A percentile compares a stretch with the other conserved stretches of the same genome.
Conservation (phyloP, 345 rosid genomes). For the Eucalyptus polybractea region DNA sequence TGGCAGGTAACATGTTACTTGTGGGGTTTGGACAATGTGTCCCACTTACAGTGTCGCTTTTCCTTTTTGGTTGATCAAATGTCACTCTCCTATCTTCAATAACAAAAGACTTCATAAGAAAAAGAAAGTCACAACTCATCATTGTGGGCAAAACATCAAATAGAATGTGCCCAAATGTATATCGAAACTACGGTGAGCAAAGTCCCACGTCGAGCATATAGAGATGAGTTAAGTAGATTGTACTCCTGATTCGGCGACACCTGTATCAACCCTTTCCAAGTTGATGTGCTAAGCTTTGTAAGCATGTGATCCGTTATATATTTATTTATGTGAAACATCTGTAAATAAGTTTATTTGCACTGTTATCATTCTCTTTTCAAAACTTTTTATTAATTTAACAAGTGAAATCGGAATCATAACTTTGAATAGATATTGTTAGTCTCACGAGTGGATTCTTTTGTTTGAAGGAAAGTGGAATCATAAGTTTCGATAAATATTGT, state of each 20-base stretch:
- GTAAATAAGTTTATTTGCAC: not conserved
- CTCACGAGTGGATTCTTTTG: not conserved
- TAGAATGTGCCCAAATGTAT: not conserved
- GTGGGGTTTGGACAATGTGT: not conserved
- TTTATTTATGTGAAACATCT: not conserved
- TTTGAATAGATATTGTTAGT: not conserved
- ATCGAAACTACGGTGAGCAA: not conserved
- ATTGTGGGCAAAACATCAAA: not conserved
- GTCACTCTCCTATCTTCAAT: not conserved
- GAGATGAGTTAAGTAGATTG: not conserved
- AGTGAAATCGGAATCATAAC: not conserved
- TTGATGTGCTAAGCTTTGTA: not conserved
- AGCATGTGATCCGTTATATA: not conserved
- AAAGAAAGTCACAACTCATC: not conserved
- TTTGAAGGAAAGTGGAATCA: not conserved
- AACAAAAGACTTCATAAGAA: not conserved
- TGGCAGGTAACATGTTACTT: not conserved
- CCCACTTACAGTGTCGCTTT: not conserved
- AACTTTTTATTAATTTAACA: not conserved
- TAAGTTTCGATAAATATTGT: not conserved
- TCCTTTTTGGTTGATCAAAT: not conserved
- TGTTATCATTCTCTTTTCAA: not conserved
- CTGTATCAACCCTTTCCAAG: not conserved
- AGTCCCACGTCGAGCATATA: not conserved
- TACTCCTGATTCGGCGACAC: accelerated